Base-by-base conservation (phyloP, 805 yeast species). In the Candida nonsorbophila region DNA sequence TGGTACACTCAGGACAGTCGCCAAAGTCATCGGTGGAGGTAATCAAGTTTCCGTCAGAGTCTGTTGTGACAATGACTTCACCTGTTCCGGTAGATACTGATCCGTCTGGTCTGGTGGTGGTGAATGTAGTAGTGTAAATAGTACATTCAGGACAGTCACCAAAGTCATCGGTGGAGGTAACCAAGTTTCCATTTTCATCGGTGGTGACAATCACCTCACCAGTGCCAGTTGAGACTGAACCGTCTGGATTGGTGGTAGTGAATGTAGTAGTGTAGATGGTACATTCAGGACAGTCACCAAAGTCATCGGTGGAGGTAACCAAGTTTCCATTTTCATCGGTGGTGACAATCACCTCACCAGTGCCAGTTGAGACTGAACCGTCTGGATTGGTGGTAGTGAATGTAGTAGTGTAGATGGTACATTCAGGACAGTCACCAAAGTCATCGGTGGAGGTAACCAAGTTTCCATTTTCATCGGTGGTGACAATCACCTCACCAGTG, bases 1-100 rank as follows among this genome's bases (percentile, higher is more conserved):
- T 39, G 19, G 47, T 38, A 29, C 40, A 36, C 20, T 33, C 42
- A 20, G 36, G 33, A 27, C 37, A 33, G 13, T 20, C 40, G 26
- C 28, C 27, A 15, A 16, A 18, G 28, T 22, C 16, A n/a, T 20
- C 36, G 3, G 46, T 39, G 13, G 40, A 28, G 12, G 41, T 36
- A 25, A 15, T 20, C 23, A 29, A 30, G 3, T 12, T 7, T 5
- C 44, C 44, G 14, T 18, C 30, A 2, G 38, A 18, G 23, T 42
- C 29, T 16, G 46, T 40, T 3, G 44, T 29, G 7, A 37, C 37
- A 12, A 32, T 24, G 21, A 37, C 42, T 12, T 23, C 34, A 14
- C 31, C 45, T 15, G 31, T 23, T 19, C 20, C 18, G 12, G 42
- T 42, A 12, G 18, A 10, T 10, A 13, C 16, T 8, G 20, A 16